Conservation (phyloP, 345 rosid species). For the Isatis tinctoria region DNA sequence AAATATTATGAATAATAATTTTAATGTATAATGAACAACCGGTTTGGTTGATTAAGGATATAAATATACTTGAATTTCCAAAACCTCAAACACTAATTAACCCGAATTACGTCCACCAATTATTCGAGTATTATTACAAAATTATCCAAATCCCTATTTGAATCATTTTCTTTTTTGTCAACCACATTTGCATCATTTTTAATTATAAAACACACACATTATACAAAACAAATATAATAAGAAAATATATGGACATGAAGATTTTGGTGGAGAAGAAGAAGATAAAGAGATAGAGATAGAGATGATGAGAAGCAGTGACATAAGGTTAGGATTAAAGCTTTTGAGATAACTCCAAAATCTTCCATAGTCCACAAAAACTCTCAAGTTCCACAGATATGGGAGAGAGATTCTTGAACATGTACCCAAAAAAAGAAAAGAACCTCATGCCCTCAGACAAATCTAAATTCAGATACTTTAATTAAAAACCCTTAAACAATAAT, state of each 20-base stretch:
- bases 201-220: background rate
- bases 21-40: no score
- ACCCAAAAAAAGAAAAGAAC: background rate
- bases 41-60: background rate
- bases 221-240: background rate
- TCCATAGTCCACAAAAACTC: slow-evolving; percentile 18
- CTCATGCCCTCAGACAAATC: background rate
- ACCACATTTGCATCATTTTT: background rate
- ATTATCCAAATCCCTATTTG: background rate
- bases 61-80: background rate
- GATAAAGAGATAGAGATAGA: slow-evolving; percentile 29
- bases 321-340: slow-evolving; percentile 18
- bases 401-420: background rate
- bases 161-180: background rate
- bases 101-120: background rate
- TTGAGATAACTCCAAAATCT: slow-evolving; percentile 14
- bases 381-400: slow-evolving; percentile 2
- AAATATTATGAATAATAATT: background rate
- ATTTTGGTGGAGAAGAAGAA: slow-evolving; percentile 8
- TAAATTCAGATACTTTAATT: background rate
- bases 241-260: slow-evolving; percentile 13
- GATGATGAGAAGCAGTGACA: slow-evolving; percentile 20
- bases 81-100: background rate
- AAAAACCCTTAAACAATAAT: slow-evolving; percentile 8
- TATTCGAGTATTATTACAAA: slow-evolving; percentile 4